A percentile compares a stretch with the other conserved stretches of the same genome.
These are phyloP conservation scores for Dillenia suffruticosa DNA, from an alignment of 164 flowering plant genomes.

Conservation along the genomic window DNA sequence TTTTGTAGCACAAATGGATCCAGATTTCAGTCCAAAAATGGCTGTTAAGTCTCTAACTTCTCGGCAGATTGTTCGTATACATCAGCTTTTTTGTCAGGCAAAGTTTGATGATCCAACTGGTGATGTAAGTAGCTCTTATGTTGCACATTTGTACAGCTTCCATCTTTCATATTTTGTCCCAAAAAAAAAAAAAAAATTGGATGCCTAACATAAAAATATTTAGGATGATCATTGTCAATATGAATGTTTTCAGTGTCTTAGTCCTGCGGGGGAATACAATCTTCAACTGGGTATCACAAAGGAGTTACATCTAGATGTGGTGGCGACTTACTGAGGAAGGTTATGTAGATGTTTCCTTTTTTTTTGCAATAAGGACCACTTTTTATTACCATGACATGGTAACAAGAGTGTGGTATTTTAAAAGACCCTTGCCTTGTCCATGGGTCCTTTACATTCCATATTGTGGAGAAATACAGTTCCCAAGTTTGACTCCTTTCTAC, in stretches of 20 bases:
- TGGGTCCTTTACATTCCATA: too few relatives aligned
- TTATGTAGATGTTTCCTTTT: slow-evolving; percentile 20
- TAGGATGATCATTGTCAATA: too few relatives aligned
- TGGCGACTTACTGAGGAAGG: slow-evolving; percentile 98
- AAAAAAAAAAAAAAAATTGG: neutral
- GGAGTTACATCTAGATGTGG: slow-evolving; percentile 98
- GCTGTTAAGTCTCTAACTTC: slow-evolving; percentile 80
- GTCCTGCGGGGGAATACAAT: slow-evolving; percentile 99
- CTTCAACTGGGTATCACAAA: slow-evolving; percentile 94
- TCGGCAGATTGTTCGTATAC: slow-evolving; percentile 95
- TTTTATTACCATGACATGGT: too few relatives aligned
- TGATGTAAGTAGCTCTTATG: slow-evolving; percentile 47
- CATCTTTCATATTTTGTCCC: neutral
- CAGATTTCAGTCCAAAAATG: slow-evolving; percentile 81
- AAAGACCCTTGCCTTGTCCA: too few relatives aligned
- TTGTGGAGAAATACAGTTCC: neutral
- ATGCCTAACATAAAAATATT: neutral
- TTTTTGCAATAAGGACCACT: neutral
- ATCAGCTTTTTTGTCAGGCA: slow-evolving; percentile 97
- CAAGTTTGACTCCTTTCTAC: slow-evolving; percentile 3
- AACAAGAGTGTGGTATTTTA: too few relatives aligned
- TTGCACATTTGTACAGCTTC: neutral
- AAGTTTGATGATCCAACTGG: slow-evolving; percentile 99
- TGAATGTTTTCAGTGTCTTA: slow-evolving; percentile 67
- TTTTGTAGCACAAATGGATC: too few relatives aligned